Evolutionary conservation across 495 filamentous ascomycete genomes (phyloP).

Genomic region (Podospora bellae-mahoneyi): DNA sequence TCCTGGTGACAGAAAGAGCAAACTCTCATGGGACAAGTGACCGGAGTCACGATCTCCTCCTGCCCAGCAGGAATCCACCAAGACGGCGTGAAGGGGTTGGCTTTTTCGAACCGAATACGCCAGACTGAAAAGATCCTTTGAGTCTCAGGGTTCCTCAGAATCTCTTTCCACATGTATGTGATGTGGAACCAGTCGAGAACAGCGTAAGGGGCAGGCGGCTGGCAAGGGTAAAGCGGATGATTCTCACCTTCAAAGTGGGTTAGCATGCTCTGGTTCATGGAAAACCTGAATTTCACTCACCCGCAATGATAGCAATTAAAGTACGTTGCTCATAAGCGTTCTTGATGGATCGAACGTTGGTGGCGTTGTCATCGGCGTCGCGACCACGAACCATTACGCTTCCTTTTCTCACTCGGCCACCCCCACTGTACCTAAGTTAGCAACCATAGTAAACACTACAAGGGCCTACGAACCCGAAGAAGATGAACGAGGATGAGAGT

Average conservation of each 20-base stretch:
- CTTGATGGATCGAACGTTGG: constrained; percentile 35
- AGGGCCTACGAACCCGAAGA: background rate
- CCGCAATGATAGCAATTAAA: constrained; percentile 58
- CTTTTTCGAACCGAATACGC: constrained; percentile 69
- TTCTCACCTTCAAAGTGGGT: constrained; percentile 42
- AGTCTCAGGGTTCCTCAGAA: constrained; percentile 20
- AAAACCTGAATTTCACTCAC: constrained; percentile 37
- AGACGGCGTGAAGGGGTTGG: constrained; percentile 53
- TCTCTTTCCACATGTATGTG: constrained; percentile 71
- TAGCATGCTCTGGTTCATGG: constrained; percentile 12
- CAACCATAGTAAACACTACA: constrained; percentile 8
- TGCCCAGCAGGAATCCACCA: constrained; percentile 57
- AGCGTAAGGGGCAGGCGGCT: constrained; percentile 61
- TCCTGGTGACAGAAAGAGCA: constrained; percentile 27
- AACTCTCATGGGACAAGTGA: constrained; percentile 15
- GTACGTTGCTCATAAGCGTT: constrained; percentile 34
- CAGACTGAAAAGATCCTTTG: constrained; percentile 39
- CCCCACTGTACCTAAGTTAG: constrained; percentile 50
- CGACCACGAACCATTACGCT: constrained; percentile 37
- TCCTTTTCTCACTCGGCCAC: constrained; percentile 35
- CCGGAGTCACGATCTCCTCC: background rate
- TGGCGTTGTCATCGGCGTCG: constrained; percentile 41
- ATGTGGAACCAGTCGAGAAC: constrained; percentile 73
- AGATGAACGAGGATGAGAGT: background rate
- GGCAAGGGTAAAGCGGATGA: constrained; percentile 50